Base-by-base conservation (phyloP, 2,329 filamentous ascomycete species). In the Lasiodiplodia theobromae region DNA sequence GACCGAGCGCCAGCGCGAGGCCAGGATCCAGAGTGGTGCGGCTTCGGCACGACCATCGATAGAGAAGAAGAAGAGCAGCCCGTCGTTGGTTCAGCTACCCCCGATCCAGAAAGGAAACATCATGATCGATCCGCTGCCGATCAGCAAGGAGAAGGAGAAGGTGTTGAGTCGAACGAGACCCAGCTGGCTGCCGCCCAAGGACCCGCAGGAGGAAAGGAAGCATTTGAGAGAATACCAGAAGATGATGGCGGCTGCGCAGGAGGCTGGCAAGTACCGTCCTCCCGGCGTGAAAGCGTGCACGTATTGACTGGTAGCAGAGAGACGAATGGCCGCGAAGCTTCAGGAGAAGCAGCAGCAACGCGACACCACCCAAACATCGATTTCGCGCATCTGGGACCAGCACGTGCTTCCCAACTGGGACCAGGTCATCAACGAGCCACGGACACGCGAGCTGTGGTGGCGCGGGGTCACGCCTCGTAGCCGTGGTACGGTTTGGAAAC, bases 121-220 rank as follows among this genome's bases (percentile, higher is more conserved):
- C 72, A 92, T 95, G 87, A 93, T 95, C 70, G 92, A 96, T 74
- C 92, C 92, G 3, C 82, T 96, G 44, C 92, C 92, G 18, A 89
- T 94, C 34, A 95, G 92, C 56, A 94, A 92, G 78, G 92, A 96
- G 80, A 96, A 96, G 77, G 92, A 95, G 75, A 92, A 92, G 3
- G 92, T 94, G 2, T 83, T 96, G 25, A 93, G 91, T 28, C 86
- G 93, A 21, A 96, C 75, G 2, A 86, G 92, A 47, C 92, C 92
- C 0, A 94, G 91, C 1, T 96, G 93, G 93, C 83, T 96, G 2
- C 92, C 93, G 0, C 92, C 92, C 1, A 96, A 96, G 80, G 90
- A 96, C 72, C 94, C 93, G 2, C 92, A 92, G 66, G 96, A 99
- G 79, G 96, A 99, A 82, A 92, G 88, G 77, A 91, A 90, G 72